Evolutionary conservation across 2,329 filamentous ascomycete genomes (phyloP), one percentile per base, ranked within the genome.

Genomic region (Aspergillus fumigatiaffinis): DNA sequence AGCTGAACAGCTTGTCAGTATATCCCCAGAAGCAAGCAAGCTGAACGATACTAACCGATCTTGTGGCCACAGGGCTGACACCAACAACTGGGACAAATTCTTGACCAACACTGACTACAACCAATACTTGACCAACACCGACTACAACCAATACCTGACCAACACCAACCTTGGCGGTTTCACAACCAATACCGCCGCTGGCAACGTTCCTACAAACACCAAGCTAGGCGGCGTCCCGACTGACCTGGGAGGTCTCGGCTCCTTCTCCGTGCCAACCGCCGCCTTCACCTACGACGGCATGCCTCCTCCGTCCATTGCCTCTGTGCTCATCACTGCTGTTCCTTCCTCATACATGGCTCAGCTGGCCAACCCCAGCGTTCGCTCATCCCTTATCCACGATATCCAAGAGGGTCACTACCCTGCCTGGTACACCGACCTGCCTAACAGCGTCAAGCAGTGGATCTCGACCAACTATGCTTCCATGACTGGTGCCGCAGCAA

Each of bases 401-500:
- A 58, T 64, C 41, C 42, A 62, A 10, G 55, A 62, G n/a, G 67
- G 68, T 25, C 55, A 65, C 48, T 64, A 57, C 9, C 67, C 69
- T 1, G 52, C 51, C 25, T 71, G 70, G 70, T 72, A 69, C 47
- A 55, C 60, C 28, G 55, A 59, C 10, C 62, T 73, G 1, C 68
- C 68, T 3, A 47, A 57, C 17, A 63, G 60, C 23, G 67, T 69
- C 48, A 66, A 73, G 59, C 65, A 56, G 41, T 69, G 66, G 54
- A 17, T 67, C 17, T 56, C 62, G 10, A 54, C 50, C 46, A 38
- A 50, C 48, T 58, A 47, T 32, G 49, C 26, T 20, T 29, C 50
- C 35, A 50, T 38, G 38, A 44, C 58, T 28, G 57, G 50, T 12
- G 50, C 53, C 17, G 44, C 26, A 28, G 25, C 50, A 28, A 35